A percentile compares a stretch with the other conserved stretches of the same genome.
Conservation (phyloP, 2,329 filamentous ascomycete genomes). For the Ophiosphaerella narmari region DNA sequence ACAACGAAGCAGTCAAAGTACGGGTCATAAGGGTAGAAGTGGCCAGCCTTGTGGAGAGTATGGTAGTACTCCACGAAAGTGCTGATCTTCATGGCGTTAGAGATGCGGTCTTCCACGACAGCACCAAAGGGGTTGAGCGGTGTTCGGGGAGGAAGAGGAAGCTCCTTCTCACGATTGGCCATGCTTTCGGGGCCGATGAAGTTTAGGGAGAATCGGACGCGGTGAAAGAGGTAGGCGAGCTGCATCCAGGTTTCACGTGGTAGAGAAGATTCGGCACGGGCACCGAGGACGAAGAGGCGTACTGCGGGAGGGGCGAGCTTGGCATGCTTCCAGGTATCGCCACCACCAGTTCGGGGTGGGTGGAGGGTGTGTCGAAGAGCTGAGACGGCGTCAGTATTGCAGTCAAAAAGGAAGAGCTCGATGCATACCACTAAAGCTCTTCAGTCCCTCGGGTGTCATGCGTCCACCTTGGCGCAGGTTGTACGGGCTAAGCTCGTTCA, state of each 20-base stretch:
- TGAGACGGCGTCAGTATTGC: constrained; percentile 43
- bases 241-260: constrained; percentile 94
- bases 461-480: constrained; percentile 74
- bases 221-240: constrained; percentile 91
- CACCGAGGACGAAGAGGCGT: constrained; percentile 89
- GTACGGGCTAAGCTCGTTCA: constrained; percentile 96
- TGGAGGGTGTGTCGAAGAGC: constrained; percentile 93
- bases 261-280: constrained; percentile 94
- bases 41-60: constrained; percentile 85
- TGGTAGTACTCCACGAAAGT: constrained; percentile 99
- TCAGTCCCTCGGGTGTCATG: constrained; percentile 84
- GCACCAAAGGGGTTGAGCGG: constrained; percentile 88
- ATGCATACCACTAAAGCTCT: constrained; percentile 84
- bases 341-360: constrained; percentile 78
- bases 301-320: constrained; percentile 85
- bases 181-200: constrained; percentile 97
- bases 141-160: constrained; percentile 85
- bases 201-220: constrained; percentile 84
- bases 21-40: constrained; percentile 93
- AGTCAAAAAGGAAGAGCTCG: not conserved
- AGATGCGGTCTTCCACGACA: constrained; percentile 89
- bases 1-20: constrained; percentile 98
- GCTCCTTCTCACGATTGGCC: constrained; percentile 90
- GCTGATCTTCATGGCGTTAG: constrained; percentile 90
- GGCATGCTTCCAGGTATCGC: constrained; percentile 74